Base-by-base conservation (phyloP, 805 yeast genomes). In the Suhomyces kilbournensis region DNA sequence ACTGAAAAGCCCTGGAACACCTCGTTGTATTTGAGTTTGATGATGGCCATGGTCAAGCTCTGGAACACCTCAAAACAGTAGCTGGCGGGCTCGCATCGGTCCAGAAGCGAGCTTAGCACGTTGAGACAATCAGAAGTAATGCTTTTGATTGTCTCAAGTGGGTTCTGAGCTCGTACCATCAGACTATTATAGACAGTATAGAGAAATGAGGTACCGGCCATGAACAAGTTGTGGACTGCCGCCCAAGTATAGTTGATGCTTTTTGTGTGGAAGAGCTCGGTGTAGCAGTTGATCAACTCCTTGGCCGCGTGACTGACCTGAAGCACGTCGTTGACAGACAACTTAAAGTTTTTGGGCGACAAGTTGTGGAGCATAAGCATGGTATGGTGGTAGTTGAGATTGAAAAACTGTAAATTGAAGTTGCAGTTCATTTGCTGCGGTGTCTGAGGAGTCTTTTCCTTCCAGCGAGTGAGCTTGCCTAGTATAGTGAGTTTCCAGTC, bases 201-300 rank as follows among this genome's bases (percentile, higher is more conserved):
- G 44, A 91, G 72, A 59, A 83, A 90, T 1, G 96, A 86, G 25
- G 93, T 86, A 0, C 96, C 96, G 0, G 96, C 92, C 87, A 88
- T 86, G 64, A 90, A 90, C 50, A 90, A 72, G 64, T 90, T 90
- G 66, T 90, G 96, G 2, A 90, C 92, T 0, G 96, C 94, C 1
- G 91, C 92, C 97, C 97, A 91, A 0, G 97, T 89, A 67, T 88
- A 91, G 66, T 90, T 90, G 54, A 90, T 78, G 46, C 81, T 74
- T 59, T 80, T 80, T 26, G 76, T 76, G n/a, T 72, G 66, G 58
- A 79, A 80, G 38, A 91, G 69, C 48, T 79, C 80, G 47, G 78
- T 71, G 64, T 88, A 91, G 28, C 84, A 78, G 32, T 75, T 70
- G 49, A 90, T 85, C 34, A 90, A 79, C 44, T 85, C 86, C 58